These are phyloP conservation scores for Ophiocordyceps camponoti-rufipedis DNA, from an alignment of 2,329 filamentous ascomycete genomes.

Conservation along the genomic window DNA sequence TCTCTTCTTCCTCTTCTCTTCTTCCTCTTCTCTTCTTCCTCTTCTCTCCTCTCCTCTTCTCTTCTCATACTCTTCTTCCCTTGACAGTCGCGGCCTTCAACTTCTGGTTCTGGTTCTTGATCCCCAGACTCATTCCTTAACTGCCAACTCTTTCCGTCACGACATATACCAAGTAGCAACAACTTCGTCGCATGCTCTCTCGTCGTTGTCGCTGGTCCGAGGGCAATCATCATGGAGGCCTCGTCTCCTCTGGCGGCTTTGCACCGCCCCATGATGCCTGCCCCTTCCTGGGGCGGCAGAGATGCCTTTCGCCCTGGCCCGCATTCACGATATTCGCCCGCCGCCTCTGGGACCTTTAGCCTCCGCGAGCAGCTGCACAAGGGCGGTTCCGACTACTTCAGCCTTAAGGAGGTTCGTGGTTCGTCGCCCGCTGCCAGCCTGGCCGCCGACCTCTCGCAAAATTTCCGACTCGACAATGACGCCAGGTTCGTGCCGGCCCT, in stretches of 20 bases:
- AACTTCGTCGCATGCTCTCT: slow-evolving; percentile 2
- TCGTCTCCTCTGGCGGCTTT: slow-evolving; percentile 90
- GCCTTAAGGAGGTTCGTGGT: slow-evolving; percentile 54
- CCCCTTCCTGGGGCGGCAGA: slow-evolving; percentile 37
- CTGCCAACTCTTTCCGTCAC: slow-evolving; percentile 5
- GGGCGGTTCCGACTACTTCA: slow-evolving; percentile 60
- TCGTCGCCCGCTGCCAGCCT: slow-evolving; percentile 85
- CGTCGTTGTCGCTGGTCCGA: slow-evolving; percentile 1
- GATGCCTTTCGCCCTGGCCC: slow-evolving; percentile 35
- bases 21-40: slow-evolving; percentile 2
- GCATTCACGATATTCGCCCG: slow-evolving; percentile 49
- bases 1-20: slow-evolving; percentile 2
- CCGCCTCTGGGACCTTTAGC: slow-evolving; percentile 13
- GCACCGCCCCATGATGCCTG: slow-evolving; percentile 51
- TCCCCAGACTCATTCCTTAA: slow-evolving; percentile 1
- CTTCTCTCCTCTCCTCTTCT: slow-evolving; percentile 1
- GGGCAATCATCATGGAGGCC: slow-evolving; percentile 57
- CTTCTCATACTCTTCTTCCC: slow-evolving; percentile 2
- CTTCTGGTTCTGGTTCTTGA: not conserved
- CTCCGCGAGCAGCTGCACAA: slow-evolving; percentile 57
- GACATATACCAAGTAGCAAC: slow-evolving; percentile 10
- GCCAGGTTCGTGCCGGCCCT: slow-evolving; percentile 45
- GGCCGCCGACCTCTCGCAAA: slow-evolving; percentile 87
- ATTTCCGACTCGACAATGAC: slow-evolving; percentile 78
- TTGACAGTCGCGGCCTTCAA: not conserved